Conservation (phyloP, 2,329 filamentous ascomycete genomes). For the Stagonosporopsis tanaceti region DNA sequence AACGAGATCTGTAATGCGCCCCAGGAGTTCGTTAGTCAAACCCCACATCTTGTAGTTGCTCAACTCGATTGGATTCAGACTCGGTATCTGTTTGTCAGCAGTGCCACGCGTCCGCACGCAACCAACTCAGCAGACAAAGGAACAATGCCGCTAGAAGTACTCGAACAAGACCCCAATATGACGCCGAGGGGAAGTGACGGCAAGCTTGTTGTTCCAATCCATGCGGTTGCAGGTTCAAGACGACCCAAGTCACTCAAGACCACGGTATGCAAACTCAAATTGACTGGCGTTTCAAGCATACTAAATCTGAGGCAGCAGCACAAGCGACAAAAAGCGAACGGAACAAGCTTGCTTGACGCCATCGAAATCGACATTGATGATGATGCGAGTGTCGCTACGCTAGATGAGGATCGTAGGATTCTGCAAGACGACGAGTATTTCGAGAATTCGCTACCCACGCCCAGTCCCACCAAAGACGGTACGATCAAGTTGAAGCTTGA, state of each 20-base stretch:
- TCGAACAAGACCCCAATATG: constrained; percentile 53
- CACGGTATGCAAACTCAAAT: constrained; percentile 15
- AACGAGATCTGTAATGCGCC: constrained; percentile 87
- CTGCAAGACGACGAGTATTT: constrained; percentile 40
- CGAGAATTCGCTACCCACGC: constrained; percentile 32
- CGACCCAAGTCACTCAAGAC: constrained; percentile 38
- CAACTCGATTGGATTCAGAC: constrained; percentile 89
- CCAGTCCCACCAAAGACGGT: constrained; percentile 33
- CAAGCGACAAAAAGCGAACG: constrained; percentile 42
- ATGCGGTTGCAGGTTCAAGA: constrained; percentile 58
- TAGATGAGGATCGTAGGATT: constrained; percentile 57
- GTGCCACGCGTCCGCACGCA: constrained; percentile 3
- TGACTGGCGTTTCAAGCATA: not conserved
- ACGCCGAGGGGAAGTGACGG: constrained; percentile 53
- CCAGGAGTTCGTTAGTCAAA: constrained; percentile 61
- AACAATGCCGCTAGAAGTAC: constrained; percentile 33
- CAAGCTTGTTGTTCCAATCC: constrained; percentile 61
- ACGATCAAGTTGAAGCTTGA: constrained; percentile 40
- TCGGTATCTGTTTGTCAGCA: constrained; percentile 76
- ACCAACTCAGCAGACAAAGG: constrained; percentile 13
- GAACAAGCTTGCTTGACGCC: constrained; percentile 45
- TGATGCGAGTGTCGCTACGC: constrained; percentile 57
- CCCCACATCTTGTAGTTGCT: constrained; percentile 74
- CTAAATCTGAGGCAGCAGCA: constrained; percentile 24
- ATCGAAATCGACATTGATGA: constrained; percentile 53